A percentile compares a stretch with the other conserved stretches of the same genome.
Conservation (phyloP, 768 basidiomycete species). For the Phanerochaete carnosa region DNA sequence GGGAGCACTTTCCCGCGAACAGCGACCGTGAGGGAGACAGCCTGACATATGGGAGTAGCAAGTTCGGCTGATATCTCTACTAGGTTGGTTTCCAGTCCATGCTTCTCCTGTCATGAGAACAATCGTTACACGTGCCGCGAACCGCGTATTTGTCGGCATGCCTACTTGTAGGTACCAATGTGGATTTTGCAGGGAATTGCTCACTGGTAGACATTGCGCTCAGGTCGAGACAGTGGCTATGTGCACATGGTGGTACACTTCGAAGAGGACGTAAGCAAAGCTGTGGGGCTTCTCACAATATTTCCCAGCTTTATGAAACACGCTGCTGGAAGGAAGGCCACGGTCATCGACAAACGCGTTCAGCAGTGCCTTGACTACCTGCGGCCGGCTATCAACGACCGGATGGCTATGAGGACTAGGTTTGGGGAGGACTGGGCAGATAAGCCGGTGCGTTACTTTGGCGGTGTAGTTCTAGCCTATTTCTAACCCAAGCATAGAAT, state of each 20-base stretch:
- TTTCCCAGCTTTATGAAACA: not conserved
- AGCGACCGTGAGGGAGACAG: conserved; percentile 5
- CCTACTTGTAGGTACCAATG: conserved; percentile 34
- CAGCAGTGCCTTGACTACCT: not conserved
- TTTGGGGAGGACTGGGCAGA: conserved; percentile 6
- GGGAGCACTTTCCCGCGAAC: conserved; percentile 8
- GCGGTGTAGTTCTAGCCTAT: not conserved
- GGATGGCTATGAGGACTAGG: conserved; percentile 4
- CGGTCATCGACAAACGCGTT: not conserved
- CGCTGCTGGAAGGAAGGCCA: not conserved
- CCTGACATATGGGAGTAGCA: too few species aligned
- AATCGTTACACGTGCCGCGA: conserved; percentile 40
- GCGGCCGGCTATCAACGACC: conserved; percentile 11
- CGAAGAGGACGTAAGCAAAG: conserved; percentile 5
- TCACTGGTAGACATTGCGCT: not conserved
- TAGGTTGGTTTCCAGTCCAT: conserved; percentile 8
- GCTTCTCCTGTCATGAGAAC: conserved; percentile 15
- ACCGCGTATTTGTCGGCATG: conserved; percentile 46
- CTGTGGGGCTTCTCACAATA: conserved; percentile 30
- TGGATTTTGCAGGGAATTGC: not conserved
- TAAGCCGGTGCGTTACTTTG: conserved; percentile 2
- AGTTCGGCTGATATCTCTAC: not conserved
- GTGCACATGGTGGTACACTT: conserved; percentile 28
- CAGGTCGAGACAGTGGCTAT: conserved; percentile 39
- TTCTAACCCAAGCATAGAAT: not conserved